Base-by-base conservation (phyloP, 306 rosid species). In the Medicago arabica region DNA sequence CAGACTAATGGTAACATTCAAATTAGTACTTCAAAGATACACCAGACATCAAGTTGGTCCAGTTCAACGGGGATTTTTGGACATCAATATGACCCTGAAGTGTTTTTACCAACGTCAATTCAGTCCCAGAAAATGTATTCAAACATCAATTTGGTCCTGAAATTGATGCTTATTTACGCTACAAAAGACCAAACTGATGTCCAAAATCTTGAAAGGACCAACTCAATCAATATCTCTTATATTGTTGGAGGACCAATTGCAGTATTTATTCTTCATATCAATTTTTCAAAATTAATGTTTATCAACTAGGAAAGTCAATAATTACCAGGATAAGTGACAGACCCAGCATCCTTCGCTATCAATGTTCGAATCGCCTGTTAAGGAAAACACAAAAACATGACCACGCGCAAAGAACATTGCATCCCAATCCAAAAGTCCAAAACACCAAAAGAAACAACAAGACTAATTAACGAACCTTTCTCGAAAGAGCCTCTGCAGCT, bases 321-420 rank as follows among this genome's bases (percentile, higher is more conserved):
- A 51, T 68, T 83, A 92, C 97, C 96, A 19, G 89, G 93, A 88
- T 87, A 92, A 38, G 87, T 75, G 66, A 68, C 87, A 76, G 96
- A 87, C 8, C 99, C 99, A 62, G 88, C 99, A 39, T 86, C 89
- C 86, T 75, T 84, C 21, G 96, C 84, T 67, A 95, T 77, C 84
- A 95, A 78, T 9, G 83, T 85, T 82, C 96, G 89, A 83, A 92
- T 86, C 3, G 89, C 98, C 97, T 90, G 88, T 73, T 43, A 80
- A 77, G 75, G 70, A 75, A 83, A 83, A 46, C 61, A 83, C 25
- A 44, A 69, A 58, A 58, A 53, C 28, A 62, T 57, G 28, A 78
- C 17, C 68, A 14, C 57, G 44, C 44, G 53, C 58, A 68, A 62
- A 75, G 9, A 46, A 69, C 15, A 72, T 8, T 66, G 68, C 76